Conservation (phyloP, 1,284 basidiomycete genomes). For the Boletus austroedulis region DNA sequence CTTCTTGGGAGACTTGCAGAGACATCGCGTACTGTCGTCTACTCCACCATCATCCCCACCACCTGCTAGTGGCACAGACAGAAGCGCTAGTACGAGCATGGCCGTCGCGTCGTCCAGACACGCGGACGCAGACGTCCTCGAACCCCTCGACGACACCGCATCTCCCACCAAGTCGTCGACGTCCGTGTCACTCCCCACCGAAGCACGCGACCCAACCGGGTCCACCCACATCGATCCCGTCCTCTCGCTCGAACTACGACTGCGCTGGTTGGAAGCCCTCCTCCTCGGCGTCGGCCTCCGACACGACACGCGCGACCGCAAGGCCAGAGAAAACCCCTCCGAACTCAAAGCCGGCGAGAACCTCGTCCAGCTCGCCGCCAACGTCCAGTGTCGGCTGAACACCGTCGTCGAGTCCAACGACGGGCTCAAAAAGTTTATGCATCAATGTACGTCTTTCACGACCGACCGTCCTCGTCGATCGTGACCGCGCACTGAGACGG, state of each 20-base stretch:
- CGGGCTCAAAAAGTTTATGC: conserved; percentile 67
- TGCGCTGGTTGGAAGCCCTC: conserved; percentile 75
- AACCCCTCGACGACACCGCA: conserved; percentile 32
- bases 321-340: conserved; percentile 29
- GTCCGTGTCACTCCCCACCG: conserved; percentile 6
- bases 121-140: conserved; percentile 21
- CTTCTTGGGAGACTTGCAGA: conserved; percentile 69
- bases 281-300: conserved; percentile 54
- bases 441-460: conserved; percentile 49
- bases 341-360: conserved; percentile 49
- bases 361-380: conserved; percentile 55
- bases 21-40: conserved; percentile 59
- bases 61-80: conserved; percentile 22
- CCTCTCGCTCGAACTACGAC: conserved; percentile 66
- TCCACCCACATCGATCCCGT: conserved; percentile 50
- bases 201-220: neutral
- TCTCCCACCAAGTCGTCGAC: conserved; percentile 17
- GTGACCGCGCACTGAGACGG: neutral
- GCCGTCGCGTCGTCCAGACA: conserved; percentile 21
- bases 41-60: conserved; percentile 60
- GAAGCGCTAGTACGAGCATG: conserved; percentile 15
- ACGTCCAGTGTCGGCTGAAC: conserved; percentile 56
- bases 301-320: conserved; percentile 39
- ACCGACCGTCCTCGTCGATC: neutral
- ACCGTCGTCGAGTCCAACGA: conserved; percentile 62